Evolutionary conservation across 768 basidiomycete genomes (phyloP).

Genomic region (Tulasnella sp.): DNA sequence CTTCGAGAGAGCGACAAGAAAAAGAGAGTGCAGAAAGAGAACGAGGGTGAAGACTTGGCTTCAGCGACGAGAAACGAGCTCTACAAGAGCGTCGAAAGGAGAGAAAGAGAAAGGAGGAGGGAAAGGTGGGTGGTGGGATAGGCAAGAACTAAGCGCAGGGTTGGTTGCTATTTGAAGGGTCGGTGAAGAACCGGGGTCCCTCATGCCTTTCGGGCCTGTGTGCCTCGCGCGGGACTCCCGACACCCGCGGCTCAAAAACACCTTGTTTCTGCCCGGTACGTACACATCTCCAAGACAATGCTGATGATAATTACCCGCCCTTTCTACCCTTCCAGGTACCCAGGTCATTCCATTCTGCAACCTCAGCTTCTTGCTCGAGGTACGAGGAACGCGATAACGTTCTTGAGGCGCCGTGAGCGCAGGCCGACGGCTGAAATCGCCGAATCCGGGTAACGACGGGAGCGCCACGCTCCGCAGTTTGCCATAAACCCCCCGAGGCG

Average conservation of each 20-base stretch:
- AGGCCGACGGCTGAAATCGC: neutral
- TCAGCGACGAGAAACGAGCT: neutral
- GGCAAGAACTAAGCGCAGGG: neutral
- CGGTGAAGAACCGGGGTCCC: neutral
- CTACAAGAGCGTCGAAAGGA: slow-evolving; percentile 3
- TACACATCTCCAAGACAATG: slow-evolving; percentile 7
- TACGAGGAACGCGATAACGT: neutral
- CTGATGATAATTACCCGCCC: neutral
- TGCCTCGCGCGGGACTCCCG: neutral
- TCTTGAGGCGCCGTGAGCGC: neutral
- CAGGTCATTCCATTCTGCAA: neutral
- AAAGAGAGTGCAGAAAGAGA: slow-evolving; percentile 3
- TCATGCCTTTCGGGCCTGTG: neutral
- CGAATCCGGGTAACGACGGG: neutral
- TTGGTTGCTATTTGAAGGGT: slow-evolving; percentile 4
- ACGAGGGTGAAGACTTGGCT: neutral
- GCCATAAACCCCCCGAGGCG: neutral
- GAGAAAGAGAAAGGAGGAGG: neutral
- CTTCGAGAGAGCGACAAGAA: neutral
- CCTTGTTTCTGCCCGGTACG: slow-evolving; percentile 1
- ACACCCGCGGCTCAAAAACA: neutral
- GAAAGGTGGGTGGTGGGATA: slow-evolving; percentile 7
- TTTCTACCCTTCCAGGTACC: neutral
- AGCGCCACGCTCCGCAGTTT: neutral
- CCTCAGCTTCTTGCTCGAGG: neutral